Conservation (phyloP, 352 stramenopile species). For the Pythium brassicae region DNA sequence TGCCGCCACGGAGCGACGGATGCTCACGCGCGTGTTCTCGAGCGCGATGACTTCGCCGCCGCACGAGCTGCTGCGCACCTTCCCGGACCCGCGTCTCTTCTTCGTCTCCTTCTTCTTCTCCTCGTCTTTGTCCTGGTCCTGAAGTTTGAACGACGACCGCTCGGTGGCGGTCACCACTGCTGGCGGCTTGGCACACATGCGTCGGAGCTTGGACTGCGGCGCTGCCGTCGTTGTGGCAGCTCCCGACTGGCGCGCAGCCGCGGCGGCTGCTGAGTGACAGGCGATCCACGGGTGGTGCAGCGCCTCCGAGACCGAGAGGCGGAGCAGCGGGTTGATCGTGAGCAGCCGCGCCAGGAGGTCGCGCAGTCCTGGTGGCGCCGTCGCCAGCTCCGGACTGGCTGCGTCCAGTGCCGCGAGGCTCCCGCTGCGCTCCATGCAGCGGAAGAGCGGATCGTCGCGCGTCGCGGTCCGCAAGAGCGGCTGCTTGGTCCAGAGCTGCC, state of each 20-base stretch:
- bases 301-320: conserved; percentile 44
- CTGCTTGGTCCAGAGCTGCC: conserved; percentile 58
- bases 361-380: conserved; percentile 23
- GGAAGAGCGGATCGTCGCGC: conserved; percentile 44
- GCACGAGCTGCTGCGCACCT: conserved; percentile 14
- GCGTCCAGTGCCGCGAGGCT: conserved; percentile 17
- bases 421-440: conserved; percentile 27
- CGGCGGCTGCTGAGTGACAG: not conserved
- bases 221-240: too few relatives aligned
- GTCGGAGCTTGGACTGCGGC: conserved; percentile 1
- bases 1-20: conserved; percentile 15
- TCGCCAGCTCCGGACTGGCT: conserved; percentile 20
- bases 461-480: conserved; percentile 41
- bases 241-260: not conserved
- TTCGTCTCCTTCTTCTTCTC: not conserved
- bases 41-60: conserved; percentile 54
- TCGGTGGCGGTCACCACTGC: conserved; percentile 10
- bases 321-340: conserved; percentile 33
- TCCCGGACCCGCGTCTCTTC: conserved; percentile 15
- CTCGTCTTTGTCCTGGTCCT: not conserved
- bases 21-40: conserved; percentile 47
- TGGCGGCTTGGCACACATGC: not conserved
- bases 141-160: not conserved
- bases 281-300: conserved; percentile 52
- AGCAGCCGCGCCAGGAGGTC: conserved; percentile 51